phyloP scores from a whole-genome alignment of 148 eudicot genomes.

The Talinum fruticosum region DNA sequence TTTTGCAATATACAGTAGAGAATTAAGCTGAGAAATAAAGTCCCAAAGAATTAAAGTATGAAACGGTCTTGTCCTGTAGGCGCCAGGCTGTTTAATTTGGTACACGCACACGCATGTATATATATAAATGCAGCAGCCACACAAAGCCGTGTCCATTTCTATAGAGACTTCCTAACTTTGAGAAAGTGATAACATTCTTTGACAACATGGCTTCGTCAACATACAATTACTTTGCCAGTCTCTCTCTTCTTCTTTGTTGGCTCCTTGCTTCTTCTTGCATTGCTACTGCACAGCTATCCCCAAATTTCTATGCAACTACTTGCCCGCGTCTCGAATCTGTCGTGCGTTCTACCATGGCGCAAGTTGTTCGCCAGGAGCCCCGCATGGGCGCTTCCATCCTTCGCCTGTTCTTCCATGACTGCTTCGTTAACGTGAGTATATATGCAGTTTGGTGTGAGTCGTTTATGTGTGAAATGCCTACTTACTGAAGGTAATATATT shows the following conservation, averaged over 20 bases:
- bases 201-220: not conserved
- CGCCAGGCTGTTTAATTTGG: not conserved
- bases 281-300: not conserved
- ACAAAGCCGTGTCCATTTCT: not conserved
- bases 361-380: not conserved
- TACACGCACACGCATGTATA: not conserved
- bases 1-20: too few relatives aligned
- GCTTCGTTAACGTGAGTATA: constrained; percentile 9
- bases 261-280: constrained; percentile 3
- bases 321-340: not conserved
- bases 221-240: not conserved
- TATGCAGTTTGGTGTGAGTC: not conserved
- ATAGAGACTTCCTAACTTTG: not conserved
- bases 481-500: not conserved
- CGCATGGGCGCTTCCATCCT: constrained; percentile 20
- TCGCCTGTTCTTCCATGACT: constrained; percentile 20
- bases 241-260: not conserved
- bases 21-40: too few relatives aligned
- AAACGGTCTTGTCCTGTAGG: not conserved
- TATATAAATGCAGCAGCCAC: not conserved
- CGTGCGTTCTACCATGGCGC: not conserved
- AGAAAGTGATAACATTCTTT: not conserved
- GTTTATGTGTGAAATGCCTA: not conserved
- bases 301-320: not conserved
- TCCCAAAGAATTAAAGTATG: too few relatives aligned